Base-by-base conservation (phyloP, 495 filamentous ascomycete species). In the Neurospora sublineolata region DNA sequence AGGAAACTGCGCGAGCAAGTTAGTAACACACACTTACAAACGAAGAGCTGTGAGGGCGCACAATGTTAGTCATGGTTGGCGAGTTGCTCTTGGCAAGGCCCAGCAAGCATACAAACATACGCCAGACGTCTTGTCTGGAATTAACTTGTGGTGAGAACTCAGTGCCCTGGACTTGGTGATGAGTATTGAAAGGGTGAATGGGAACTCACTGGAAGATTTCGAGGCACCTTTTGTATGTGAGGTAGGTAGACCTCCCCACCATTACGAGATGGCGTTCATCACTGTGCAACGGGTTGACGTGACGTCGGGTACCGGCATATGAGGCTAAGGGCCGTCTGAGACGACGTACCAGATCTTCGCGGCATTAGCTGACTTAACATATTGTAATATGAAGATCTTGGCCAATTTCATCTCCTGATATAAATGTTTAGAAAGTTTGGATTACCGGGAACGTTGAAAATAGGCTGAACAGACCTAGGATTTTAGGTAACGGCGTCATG, bases 221-320 rank as follows among this genome's bases (percentile, higher is more conserved):
- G 12, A 64, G 52, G 33, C 6, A 14, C 3, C 44, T 27, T 27
- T 60, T 64, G 52, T 12, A 52, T 23, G 67, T 30, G 33, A 70
- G 68, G 58, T 70, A 9, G 14, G 6, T 18, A 14, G 12, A 18
- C 16, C 27, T 64, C 27, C 52, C 52, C 52, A 12, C 38, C 60
- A 70, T 72, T 68, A 70, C 60, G 71, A 70, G 68, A 73, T 68
- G 68, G 71, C 68, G 71, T 70, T 70, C n/a, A n/a, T 18, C 69
- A 37, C 30, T 71, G 70, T 72, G 67, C 41, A 23, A 71, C 69
- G 10, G 44, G 64, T 69, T 60, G 8, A 72, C 64, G 69, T 41
- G 69, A 67, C 60, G 39, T 70, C 72, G 69, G 72, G 58, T 68
- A 71, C 44, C 72, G 70, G 70, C 72, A 73, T 38, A 67, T 73